Conservation (phyloP, 73 alveolate species). For the Stentor coeruleus region DNA sequence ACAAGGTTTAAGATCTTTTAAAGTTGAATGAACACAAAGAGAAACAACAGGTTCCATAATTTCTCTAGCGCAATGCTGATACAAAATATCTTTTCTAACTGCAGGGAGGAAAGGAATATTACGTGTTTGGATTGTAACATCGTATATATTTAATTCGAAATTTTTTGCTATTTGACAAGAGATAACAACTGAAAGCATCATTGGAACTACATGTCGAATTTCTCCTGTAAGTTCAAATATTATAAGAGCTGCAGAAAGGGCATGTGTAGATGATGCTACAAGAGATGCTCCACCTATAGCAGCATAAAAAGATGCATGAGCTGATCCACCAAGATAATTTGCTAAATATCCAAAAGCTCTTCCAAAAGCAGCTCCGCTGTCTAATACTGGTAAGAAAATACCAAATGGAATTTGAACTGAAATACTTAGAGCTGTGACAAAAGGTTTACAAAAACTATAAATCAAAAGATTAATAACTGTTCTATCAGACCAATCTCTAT, state of each 20-base stretch:
- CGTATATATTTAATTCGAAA: slow-evolving; percentile 70
- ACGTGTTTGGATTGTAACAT: slow-evolving; percentile 69
- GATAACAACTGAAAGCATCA: slow-evolving; percentile 67
- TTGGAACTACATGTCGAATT: slow-evolving; percentile 65
- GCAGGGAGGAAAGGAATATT: slow-evolving; percentile 85
- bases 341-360: slow-evolving; percentile 72
- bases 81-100: slow-evolving; percentile 50
- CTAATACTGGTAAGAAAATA: slow-evolving; percentile 72
- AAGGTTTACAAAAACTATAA: slow-evolving; percentile 44
- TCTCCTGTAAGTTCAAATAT: slow-evolving; percentile 88
- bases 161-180: slow-evolving; percentile 75
- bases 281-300: slow-evolving; percentile 89
- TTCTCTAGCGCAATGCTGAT: slow-evolving; percentile 69
- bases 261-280: slow-evolving; percentile 81
- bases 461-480: neutral
- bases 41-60: slow-evolving; percentile 61
- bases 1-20: neutral
- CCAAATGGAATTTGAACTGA: slow-evolving; percentile 86
- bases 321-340: slow-evolving; percentile 42
- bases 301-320: slow-evolving; percentile 42
- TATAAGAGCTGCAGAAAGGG: slow-evolving; percentile 83
- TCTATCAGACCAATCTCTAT: neutral
- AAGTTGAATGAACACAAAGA: slow-evolving; percentile 15
- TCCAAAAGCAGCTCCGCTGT: slow-evolving; percentile 79
- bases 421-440: slow-evolving; percentile 59